A percentile compares a stretch with the other conserved stretches of the same genome.
These are phyloP conservation scores for Fusarium longipes DNA, from an alignment of 2,329 filamentous ascomycete genomes.

Conservation along the genomic window DNA sequence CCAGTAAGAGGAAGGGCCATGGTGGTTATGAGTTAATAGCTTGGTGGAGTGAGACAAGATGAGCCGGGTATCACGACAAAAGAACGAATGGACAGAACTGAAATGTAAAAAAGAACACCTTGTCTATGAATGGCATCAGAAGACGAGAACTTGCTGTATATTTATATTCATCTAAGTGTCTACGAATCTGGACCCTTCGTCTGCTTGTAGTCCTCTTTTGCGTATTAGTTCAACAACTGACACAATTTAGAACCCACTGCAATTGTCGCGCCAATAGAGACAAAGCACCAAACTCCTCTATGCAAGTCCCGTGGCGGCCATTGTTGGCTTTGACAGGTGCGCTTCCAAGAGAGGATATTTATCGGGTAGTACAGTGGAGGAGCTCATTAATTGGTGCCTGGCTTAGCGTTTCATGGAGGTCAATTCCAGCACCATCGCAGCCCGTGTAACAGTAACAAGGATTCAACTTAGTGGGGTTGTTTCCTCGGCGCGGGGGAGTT, in stretches of 20 bases:
- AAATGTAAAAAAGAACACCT: background rate
- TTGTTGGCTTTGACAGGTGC: constrained; percentile 44
- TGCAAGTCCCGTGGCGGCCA: constrained; percentile 32
- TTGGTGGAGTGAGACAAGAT: background rate
- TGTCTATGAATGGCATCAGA: background rate
- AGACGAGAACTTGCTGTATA: constrained; percentile 13
- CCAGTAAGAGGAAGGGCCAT: constrained; percentile 69
- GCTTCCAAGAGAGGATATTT: constrained; percentile 31
- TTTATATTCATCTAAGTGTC: constrained; percentile 1
- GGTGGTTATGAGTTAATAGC: constrained; percentile 6
- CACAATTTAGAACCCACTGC: constrained; percentile 11
- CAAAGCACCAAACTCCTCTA: constrained; percentile 12
- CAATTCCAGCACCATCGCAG: constrained; percentile 3
- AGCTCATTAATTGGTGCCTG: constrained; percentile 19
- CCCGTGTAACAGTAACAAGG: background rate
- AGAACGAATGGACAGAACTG: background rate
- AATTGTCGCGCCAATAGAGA: constrained; percentile 44
- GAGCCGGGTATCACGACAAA: constrained; percentile 13
- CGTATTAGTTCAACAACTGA: constrained; percentile 6
- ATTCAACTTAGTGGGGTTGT: constrained; percentile 9
- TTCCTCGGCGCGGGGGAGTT: constrained; percentile 14
- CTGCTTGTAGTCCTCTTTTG: constrained; percentile 11
- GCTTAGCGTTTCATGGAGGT: constrained; percentile 8
- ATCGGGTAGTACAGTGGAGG: constrained; percentile 27
- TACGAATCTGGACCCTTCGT: background rate